Base-by-base conservation (phyloP, 805 yeast species). In the Teunomyces gatunensis region DNA sequence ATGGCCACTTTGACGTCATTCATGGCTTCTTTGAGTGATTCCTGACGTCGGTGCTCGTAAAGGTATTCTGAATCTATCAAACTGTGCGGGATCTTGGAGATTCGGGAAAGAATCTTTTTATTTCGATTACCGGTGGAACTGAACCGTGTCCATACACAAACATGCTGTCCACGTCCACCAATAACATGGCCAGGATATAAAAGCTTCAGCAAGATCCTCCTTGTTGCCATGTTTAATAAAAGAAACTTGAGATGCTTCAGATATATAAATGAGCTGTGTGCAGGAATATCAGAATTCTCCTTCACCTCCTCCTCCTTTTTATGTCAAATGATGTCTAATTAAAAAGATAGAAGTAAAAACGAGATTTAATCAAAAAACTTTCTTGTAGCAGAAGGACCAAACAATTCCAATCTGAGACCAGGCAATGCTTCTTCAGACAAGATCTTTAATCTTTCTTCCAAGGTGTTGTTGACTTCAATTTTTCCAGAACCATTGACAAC, bases 371-470 rank as follows among this genome's bases (percentile, higher is more conserved):
- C 96, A 63, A 89, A 89, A 79, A 88, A 92, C 77, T 88, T 89
- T 80, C 98, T 88, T 47, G 92, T 71, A 47, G 79, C 69, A 13
- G 96, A 85, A 48, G 87, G 83, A 52, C 96, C 96, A 64, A 90
- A 94, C 63, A 92, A 73, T 62, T 91, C 96, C 53, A 87, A 76
- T 73, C 98, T 85, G 54, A 94, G 83, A 47, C 91, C 95, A 42
- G 99, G 99, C 56, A 94, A 80, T 6, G 96, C 87, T 60, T 83
- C 88, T 65, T 87, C 87, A 33, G 87, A 79, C 59, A 94, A 78
- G 52, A 94, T 71, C 60, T 84, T 80, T 62, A 94, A 81, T 73
- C 99, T 88, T 76, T 91, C 97, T 61, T 90, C 97, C 61, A 94
- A 79, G 42, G 99, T 91, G 75, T 94, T 94, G 71, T 88, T 78